Base-by-base conservation (phyloP, 805 yeast species). In the Metschnikowia gelsemii region DNA sequence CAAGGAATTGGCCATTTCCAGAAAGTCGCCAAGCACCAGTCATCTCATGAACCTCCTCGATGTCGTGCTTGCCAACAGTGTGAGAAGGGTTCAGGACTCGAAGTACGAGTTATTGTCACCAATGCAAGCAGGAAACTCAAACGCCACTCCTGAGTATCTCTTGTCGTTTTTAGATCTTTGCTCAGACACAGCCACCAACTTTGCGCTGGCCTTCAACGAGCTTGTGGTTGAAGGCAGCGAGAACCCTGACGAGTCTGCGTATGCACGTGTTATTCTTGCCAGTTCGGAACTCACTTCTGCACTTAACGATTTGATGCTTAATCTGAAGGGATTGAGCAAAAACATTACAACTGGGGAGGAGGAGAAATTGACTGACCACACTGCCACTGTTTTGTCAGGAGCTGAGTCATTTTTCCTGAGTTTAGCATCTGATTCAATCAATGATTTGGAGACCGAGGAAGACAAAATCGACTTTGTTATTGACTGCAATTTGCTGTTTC, bases 81-180 rank as follows among this genome's bases (percentile, higher is more conserved):
- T 84, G 20, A 79, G 80, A 46, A 72, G 88, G 38, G 73, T 88
- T 39, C 95, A 88, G 62, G 87, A 84, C 50, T 66, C 84, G 0
- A 66, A 76, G 29, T 82, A 77, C 55, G 88, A 82, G 53, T 68
- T 87, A 46, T 82, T 80, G 41, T 82, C 90, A 4, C 87, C 93
- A 22, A 78, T 84, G 78, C 87, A 84, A 61, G 87, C 88, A 3
- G 93, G 93, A 41, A 86, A 85, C 57, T 79, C 80, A 50, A 81
- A 80, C 58, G 73, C 93, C 2, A 77, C 91, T 0, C 86, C 91
- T 2, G 81, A 77, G 49, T 82, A 78, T 52, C 62, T 84, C 17
- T 66, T 82, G 25, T 81, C 91, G 0, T 67, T 86, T 29, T 68
- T 82, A 47, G 96, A 89, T 57, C 76, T 81, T 49, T 75, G 84